These are phyloP conservation scores for Neltuma alba DNA, from an alignment of 306 rosid genomes.

Conservation along the genomic window DNA sequence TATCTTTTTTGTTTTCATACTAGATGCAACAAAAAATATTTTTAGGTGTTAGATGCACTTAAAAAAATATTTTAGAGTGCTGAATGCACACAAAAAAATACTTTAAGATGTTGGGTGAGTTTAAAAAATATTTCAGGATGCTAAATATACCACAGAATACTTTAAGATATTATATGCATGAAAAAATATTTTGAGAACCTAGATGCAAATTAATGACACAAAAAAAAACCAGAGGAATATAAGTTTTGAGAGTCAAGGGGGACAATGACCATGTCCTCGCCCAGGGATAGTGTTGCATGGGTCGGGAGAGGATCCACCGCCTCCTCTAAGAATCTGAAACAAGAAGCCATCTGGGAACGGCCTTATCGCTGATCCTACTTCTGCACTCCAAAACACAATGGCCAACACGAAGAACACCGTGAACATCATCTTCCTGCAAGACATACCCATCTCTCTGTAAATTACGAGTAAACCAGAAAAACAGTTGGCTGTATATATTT, in stretches of 20 bases:
- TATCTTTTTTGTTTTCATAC: too few species aligned
- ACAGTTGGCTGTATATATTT: too few species aligned
- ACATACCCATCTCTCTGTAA: conserved; percentile 29
- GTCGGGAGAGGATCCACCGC: not conserved
- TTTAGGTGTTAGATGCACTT: too few species aligned
- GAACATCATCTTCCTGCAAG: conserved; percentile 24
- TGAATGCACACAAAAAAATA: too few species aligned
- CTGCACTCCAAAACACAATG: conserved; percentile 17
- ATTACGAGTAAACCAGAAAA: too few species aligned
- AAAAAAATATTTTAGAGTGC: too few species aligned
- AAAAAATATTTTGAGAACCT: too few species aligned
- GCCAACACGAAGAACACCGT: conserved; percentile 18
- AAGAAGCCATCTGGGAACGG: conserved; percentile 31
- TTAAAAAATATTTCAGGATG: too few species aligned
- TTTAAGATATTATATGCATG: too few species aligned
- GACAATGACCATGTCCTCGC: not conserved
- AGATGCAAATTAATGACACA: not conserved
- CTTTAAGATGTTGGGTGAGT: too few species aligned
- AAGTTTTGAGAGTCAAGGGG: not conserved
- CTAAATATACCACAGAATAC: too few species aligned
- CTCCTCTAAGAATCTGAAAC: conserved; percentile 34
- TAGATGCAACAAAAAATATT: too few species aligned
- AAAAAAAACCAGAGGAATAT: not conserved
- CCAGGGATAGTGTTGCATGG: not conserved
- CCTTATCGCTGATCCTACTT: conserved; percentile 33